These are phyloP conservation scores for Coniella lustricola DNA, from an alignment of 2,329 filamentous ascomycete genomes.

Conservation along the genomic window DNA sequence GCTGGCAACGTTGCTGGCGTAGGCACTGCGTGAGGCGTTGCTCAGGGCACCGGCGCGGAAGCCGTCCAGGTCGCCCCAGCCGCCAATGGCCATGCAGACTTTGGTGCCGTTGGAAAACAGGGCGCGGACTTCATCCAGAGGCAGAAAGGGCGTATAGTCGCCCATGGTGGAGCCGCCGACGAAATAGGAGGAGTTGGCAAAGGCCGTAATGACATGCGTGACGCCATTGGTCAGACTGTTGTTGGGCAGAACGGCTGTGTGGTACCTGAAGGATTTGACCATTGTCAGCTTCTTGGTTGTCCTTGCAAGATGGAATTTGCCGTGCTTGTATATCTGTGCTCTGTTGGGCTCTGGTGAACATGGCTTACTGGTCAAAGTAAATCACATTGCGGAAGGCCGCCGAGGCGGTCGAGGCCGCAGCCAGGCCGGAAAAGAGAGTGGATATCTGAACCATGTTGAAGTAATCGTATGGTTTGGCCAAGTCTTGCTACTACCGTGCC, in stretches of 20 bases:
- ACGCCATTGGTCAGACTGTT: constrained; percentile 33
- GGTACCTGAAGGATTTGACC: constrained; percentile 1
- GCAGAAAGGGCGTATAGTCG: constrained; percentile 46
- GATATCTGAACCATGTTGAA: constrained; percentile 10
- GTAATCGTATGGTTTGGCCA: not conserved
- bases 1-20: constrained; percentile 49
- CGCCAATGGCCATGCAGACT: constrained; percentile 57
- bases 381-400: constrained; percentile 10
- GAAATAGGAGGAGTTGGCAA: constrained; percentile 45
- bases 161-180: constrained; percentile 32
- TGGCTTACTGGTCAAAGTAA: constrained; percentile 15
- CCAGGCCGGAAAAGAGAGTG: constrained; percentile 2
- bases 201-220: constrained; percentile 49
- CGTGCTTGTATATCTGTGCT: not conserved
- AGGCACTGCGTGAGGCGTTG: constrained; percentile 39
- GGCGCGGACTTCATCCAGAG: constrained; percentile 41
- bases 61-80: constrained; percentile 55
- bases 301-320: too few species aligned
- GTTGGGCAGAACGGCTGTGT: constrained; percentile 8
- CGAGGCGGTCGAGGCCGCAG: not conserved
- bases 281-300: too few species aligned
- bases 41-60: constrained; percentile 45
- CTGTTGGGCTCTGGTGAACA: too few species aligned
- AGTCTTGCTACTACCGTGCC: not conserved
- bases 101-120: constrained; percentile 48